phyloP scores from a whole-genome alignment of 2,329 filamentous ascomycete genomes.

The Aspergillus tubingensis region DNA sequence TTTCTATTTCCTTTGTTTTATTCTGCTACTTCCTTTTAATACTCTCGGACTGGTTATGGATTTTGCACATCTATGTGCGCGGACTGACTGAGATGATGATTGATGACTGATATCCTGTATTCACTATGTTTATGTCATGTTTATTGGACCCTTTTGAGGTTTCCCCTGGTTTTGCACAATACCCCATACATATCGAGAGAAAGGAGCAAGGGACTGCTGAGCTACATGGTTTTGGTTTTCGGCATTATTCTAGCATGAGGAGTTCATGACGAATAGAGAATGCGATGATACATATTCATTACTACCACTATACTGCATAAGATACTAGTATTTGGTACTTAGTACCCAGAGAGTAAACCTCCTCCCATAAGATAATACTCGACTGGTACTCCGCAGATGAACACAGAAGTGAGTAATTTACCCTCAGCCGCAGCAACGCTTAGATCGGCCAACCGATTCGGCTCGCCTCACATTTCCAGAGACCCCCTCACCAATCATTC shows the following conservation, averaged over 20 bases:
- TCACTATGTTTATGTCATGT: not conserved
- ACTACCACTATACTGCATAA: not conserved
- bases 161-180: not conserved
- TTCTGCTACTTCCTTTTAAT: not conserved
- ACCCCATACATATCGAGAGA: not conserved
- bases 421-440: not conserved
- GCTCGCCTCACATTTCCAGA: not conserved
- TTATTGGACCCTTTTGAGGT: not conserved
- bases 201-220: not conserved
- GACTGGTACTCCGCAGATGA: no score
- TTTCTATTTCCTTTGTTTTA: not conserved
- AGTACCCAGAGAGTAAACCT: no score
- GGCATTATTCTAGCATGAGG: not conserved
- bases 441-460: not conserved
- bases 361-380: no score
- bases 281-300: not conserved
- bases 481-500: not conserved
- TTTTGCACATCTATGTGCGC: not conserved
- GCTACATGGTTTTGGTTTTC: not conserved
- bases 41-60: not conserved
- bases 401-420: no score
- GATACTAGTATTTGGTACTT: no score
- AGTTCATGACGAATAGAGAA: not conserved
- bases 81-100: not conserved
- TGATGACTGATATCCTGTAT: conserved; percentile 3